Base-by-base conservation (phyloP, 768 basidiomycete genomes). In the Coprinopsis strossmayeri region DNA sequence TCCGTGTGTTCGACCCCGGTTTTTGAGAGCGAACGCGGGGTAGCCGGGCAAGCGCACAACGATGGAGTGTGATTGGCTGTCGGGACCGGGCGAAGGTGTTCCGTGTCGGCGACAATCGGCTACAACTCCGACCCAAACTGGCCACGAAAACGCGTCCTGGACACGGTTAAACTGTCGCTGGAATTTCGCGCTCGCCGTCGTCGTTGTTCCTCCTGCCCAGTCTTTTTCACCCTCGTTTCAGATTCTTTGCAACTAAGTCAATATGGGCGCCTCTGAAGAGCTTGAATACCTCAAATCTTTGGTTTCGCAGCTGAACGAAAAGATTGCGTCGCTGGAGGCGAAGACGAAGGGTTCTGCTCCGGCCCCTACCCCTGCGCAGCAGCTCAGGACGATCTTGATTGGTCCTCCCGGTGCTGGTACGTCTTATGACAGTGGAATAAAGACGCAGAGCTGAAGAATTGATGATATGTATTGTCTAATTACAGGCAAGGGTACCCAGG, bases 401-500 rank as follows among this genome's bases (percentile, higher is more conserved):
- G 96, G 96, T 47, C 96, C 96, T 52, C 96, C 96, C 37, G 96
- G 96, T 58, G 91, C 96, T 61, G 95, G 95, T 95, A 57, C 55
- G 84, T 68, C 15, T 18, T 37, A 23, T 5, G 42, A 39, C 20
- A 23, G 24, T 27, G 17, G 28, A 44, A 34, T 46, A 30, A 45
- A 5, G 21, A 47, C 9, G 7, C 28, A 34, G 34, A 12, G 15
- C 21, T n/a, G n/a, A n/a, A n/a, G n/a, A n/a, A 23, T 21, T 54
- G 24, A 49, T 48, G 21, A 35, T n/a, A n/a, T n/a, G n/a, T n/a
- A n/a, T 40, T 9, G 15, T 30, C 18, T 23, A 30, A 48, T 55
- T 26, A 49, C 24, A 96, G 95, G 95, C 57, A 99, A 99, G 77
- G 96, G 96, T 23, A 99, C 96, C 2, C 96, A 99, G 67, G 96